These are phyloP conservation scores for Geotrichum reessii DNA, from an alignment of 1,139 yeast genomes.

Conservation along the genomic window DNA sequence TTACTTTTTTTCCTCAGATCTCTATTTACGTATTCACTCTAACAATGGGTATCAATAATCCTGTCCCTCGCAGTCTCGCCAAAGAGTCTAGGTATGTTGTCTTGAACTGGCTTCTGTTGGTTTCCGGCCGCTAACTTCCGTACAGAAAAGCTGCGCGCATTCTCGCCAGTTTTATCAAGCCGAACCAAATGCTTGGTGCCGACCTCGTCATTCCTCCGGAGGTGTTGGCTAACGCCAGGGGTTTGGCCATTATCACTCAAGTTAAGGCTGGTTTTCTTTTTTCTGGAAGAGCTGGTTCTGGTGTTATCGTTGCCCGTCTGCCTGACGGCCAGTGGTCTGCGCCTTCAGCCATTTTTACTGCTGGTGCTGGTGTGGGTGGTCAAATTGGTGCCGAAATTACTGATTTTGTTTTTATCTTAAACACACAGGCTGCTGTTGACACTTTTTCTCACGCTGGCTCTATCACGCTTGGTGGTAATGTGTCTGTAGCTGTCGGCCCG, in stretches of 20 bases:
- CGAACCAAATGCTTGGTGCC: conserved; percentile 90
- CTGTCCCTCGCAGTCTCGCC: conserved; percentile 84
- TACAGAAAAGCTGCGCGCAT: conserved; percentile 89
- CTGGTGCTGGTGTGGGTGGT: conserved; percentile 99
- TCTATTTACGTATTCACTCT: background rate
- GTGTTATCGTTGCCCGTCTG: conserved; percentile 86
- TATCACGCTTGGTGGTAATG: conserved; percentile 89
- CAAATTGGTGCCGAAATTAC: conserved; percentile 95
- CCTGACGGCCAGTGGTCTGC: conserved; percentile 98
- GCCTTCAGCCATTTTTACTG: conserved; percentile 91
- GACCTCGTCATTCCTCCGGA: conserved; percentile 86
- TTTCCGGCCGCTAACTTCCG: background rate
- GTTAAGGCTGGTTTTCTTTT: conserved; percentile 93
- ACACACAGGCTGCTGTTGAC: conserved; percentile 81
- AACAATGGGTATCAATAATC: conserved; percentile 78
- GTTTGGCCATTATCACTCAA: conserved; percentile 70
- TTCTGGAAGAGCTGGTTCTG: conserved; percentile 96
- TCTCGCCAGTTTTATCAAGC: conserved; percentile 82
- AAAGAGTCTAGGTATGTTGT: conserved; percentile 74
- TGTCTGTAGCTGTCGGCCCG: conserved; percentile 98
- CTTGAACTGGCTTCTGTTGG: background rate
- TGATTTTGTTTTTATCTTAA: conserved; percentile 90
- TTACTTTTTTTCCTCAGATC: background rate
- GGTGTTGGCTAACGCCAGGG: conserved; percentile 82
- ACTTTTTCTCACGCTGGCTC: conserved; percentile 94